Conservation (phyloP, 257 asterid genomes). For the Gentiana macrophylla region DNA sequence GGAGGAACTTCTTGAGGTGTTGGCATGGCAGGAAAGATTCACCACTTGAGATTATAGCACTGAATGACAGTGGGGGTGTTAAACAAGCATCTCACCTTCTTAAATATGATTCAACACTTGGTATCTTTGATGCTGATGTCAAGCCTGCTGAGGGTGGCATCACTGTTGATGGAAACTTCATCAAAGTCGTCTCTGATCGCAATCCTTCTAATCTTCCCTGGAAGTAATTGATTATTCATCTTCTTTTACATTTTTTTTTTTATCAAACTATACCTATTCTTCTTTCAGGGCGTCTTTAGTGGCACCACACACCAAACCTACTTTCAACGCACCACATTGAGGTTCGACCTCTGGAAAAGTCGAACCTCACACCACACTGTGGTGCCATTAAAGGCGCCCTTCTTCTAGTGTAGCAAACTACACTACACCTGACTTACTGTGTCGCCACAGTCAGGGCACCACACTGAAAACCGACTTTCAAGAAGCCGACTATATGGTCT, state of each 20-base stretch:
- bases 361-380: no score
- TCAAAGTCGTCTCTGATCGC: conserved; percentile 23
- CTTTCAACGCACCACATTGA: no score
- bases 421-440: no score
- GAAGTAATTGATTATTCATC: conserved; percentile 13
- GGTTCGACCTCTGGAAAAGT: no score
- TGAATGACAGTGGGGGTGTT: conserved; percentile 95
- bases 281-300: not conserved
- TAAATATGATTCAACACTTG: conserved; percentile 94
- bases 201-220: conserved; percentile 32
- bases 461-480: no score
- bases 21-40: conserved; percentile 97
- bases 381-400: no score
- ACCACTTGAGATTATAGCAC: conserved; percentile 71
- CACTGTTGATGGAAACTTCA: conserved; percentile 38
- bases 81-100: conserved; percentile 97
- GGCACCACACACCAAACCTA: no score
- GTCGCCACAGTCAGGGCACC: no score
- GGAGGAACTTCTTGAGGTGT: conserved; percentile 88
- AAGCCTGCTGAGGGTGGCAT: conserved; percentile 51
- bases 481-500: no score
- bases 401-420: no score
- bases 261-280: not conserved
- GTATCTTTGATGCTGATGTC: conserved; percentile 83
- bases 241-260: not conserved